Base-by-base conservation (phyloP, 805 yeast genomes). In the Dipodascopsis tothii region DNA sequence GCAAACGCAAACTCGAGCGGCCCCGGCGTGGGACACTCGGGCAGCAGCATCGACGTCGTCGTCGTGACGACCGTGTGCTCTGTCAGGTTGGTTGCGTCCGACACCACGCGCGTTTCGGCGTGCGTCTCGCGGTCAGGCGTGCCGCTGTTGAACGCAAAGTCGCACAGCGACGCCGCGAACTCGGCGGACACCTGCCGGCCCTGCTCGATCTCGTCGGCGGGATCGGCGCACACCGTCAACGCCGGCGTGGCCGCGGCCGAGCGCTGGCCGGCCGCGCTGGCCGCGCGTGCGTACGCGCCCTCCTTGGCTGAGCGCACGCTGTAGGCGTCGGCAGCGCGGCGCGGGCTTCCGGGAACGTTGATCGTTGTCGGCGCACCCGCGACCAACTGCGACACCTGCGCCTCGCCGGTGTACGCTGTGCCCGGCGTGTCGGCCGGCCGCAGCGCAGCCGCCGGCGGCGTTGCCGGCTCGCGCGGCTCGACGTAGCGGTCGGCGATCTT, bases 141-240 rank as follows among this genome's bases (percentile, higher is more conserved):
- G 11, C 11, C 17, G 22, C 18, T 11, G 28, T 48, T 48, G 35
- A 48, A 48, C 34, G 39, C 39, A 4, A 32, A 28, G 32, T 48
- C 52, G 33, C 52, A 48, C 6, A 48, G 27, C 21, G 51, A 35
- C 1, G 47, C 42, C 4, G 52, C 52, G 35, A 48, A 48, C 14
- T 46, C 51, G 5, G 52, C 50, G 5, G 52, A 48, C 9, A 41
- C 18, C 34, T 48, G 44, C 22, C 52, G 52, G 7, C 41, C 41
- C 7, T 39, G 40, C 11, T 48, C 51, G 9, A 25, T 25, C 2
- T 48, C 52, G n/a, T 41, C 44, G 5, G 34, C 48, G 9, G 17
- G 22, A 2, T 5, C 9, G 2, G 14, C 14, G 5, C 14, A 3
- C 3, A 19, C 14, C n/a, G n/a, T n/a, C n/a, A n/a, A n/a, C n/a